phyloP scores from a whole-genome alignment of 129 eudicot species.

The Glebionis coronaria region DNA sequence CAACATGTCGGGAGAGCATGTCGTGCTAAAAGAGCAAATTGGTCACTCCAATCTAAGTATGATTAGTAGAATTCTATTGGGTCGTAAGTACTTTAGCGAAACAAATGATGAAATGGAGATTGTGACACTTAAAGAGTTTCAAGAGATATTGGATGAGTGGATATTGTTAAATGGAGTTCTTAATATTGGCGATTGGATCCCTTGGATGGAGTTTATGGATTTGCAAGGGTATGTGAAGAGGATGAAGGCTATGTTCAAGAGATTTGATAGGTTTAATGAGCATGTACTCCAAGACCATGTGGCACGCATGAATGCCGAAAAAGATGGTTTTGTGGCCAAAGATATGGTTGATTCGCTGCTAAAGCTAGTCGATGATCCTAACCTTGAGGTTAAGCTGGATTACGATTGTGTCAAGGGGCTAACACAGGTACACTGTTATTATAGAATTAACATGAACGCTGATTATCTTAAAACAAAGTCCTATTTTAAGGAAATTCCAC shows the following conservation, averaged over 20 bases:
- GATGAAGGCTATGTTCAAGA: constrained; percentile 45
- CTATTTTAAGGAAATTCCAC: too few species aligned
- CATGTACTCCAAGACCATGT: constrained; percentile 50
- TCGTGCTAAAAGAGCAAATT: constrained; percentile 26
- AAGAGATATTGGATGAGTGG: constrained; percentile 42
- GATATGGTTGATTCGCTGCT: constrained; percentile 52
- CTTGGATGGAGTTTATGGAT: constrained; percentile 43
- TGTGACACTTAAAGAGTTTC: constrained; percentile 31
- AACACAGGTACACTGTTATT: constrained; percentile 26
- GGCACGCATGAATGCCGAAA: constrained; percentile 23
- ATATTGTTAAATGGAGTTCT: constrained; percentile 37
- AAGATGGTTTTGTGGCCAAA: constrained; percentile 26
- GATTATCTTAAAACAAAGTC: too few species aligned
- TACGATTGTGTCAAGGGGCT: constrained; percentile 41
- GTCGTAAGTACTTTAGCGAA: constrained; percentile 35
- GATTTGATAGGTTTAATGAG: constrained; percentile 34
- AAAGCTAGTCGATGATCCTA: constrained; percentile 36
- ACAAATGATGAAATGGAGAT: constrained; percentile 14
- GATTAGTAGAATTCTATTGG: constrained; percentile 37
- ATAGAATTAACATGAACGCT: background rate
- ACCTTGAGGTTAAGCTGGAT: constrained; percentile 41
- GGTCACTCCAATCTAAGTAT: constrained; percentile 20
- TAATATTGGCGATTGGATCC: constrained; percentile 56
- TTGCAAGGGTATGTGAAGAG: constrained; percentile 47
- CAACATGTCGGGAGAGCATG: constrained; percentile 13